A percentile compares a stretch with the other conserved stretches of the same genome.
Evolutionary conservation across 129 eudicot species (phyloP).

Genomic region (Calendula officinalis): DNA sequence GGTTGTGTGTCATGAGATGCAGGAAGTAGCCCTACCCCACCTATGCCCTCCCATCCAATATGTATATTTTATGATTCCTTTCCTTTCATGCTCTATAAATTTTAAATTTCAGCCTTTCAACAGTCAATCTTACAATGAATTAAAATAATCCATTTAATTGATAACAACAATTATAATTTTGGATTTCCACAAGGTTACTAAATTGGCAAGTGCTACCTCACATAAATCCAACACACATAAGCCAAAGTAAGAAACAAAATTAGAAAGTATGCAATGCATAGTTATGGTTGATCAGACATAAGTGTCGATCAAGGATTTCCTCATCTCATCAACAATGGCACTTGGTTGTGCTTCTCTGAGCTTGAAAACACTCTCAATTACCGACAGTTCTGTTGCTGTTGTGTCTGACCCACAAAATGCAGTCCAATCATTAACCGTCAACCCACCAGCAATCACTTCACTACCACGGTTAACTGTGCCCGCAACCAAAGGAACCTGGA

Average conservation of each 20-base stretch:
- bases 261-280: neutral
- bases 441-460: constrained; percentile 71
- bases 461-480: constrained; percentile 90
- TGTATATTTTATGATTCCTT: neutral
- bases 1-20: constrained; percentile 3
- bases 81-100: too few species aligned
- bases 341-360: constrained; percentile 74
- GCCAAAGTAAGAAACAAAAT: neutral
- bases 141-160: too few species aligned
- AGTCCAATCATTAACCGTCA: constrained; percentile 83
- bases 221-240: constrained; percentile 6
- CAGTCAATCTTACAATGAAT: too few species aligned
- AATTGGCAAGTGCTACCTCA: neutral
- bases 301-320: constrained; percentile 71
- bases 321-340: constrained; percentile 75
- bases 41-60: constrained; percentile 13
- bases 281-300: constrained; percentile 42
- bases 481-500: constrained; percentile 85
- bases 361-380: constrained; percentile 81
- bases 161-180: neutral
- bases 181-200: neutral
- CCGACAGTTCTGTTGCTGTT: constrained; percentile 70
- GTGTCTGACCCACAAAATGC: constrained; percentile 84
- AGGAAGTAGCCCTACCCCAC: constrained; percentile 18
- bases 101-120: too few species aligned